Evolutionary conservation across 345 rosid genomes (phyloP), one percentile per base, ranked within the genome.

Genomic region (Trapa incisa): DNA sequence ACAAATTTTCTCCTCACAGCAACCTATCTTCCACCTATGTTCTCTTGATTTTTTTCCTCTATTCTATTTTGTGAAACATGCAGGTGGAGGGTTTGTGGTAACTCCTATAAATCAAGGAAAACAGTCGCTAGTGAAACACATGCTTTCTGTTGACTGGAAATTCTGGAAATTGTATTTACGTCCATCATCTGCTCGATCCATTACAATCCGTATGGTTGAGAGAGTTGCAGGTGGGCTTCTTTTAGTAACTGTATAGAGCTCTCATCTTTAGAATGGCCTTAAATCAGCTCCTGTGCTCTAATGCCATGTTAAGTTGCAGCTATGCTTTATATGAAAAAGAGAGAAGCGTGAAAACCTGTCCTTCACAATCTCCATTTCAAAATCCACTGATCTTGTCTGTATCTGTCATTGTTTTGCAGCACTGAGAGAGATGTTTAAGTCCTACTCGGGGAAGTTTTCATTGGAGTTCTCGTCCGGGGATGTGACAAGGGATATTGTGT

Each of bases 71-170:
- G 35, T 58, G 37, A 58, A 32, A 67, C 62, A 65, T 78, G 70
- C 77, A 94, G 99, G 99, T 82, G 96, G 96, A 65, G 99, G 99
- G 62, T 94, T 80, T 71, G 96, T 91, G 29, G 79, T 91, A 69
- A 79, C 89, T 73, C 99, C 97, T 1, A 75, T 78, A 43, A 77
- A 76, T 78, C 79, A 91, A 66, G 97, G 89, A 64, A 83, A 78
- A 65, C 83, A 87, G 53, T 85, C 99, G 22, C 71, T 84, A 43
- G 96, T 94, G 41, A 94, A 86, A 68, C 96, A 91, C 80, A 94
- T 94, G 99, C 84, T 91, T 67, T 84, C 99, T 33, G 78, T 89
- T 66, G 91, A 94, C 72, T 91, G 99, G 99, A 89, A 85, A 75
- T 86, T 74, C 67, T 89, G 96, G 96, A 91, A 85, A 74, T 70